Evolutionary conservation across 768 basidiomycete genomes (phyloP), one percentile per base, ranked within the genome.

Genomic region (Suillus bovinus): DNA sequence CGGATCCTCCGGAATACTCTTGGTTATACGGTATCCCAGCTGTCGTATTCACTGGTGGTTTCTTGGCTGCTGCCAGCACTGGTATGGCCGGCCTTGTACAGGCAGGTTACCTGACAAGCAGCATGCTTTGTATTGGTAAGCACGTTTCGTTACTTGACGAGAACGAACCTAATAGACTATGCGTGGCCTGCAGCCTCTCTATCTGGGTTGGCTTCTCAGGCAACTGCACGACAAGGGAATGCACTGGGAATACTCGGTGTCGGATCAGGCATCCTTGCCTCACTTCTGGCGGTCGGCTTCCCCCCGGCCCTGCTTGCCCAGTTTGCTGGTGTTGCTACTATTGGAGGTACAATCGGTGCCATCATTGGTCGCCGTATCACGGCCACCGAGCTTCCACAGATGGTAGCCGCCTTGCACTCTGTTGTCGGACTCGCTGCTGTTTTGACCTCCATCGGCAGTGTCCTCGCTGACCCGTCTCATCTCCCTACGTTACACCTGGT

Each of bases 401-500:
- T 86, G 80, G 87, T 87, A 33, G 83, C 76, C n/a, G 87, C 93
- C 59, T 77, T 95, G 61, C 93, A 95, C 71, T 92, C 90, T 38
- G 93, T 95, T 36, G 93, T 95, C 58, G 93, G 93, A 74, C 83
- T 95, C 33, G 93, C 93, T 3, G 93, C 93, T 0, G 93, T 95
- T 20, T 77, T 95, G 68, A 95, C 93, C 17, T 91, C 88, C 59
- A 89, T 94, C 44, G 93, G 79, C 14, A 93, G 90, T 69, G 93
- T 94, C 13, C 77, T 95, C 22, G 83, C 85, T 10, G 89, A 91
- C 64, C 77, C 83, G 27, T 78, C 82, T 5, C 92, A 94, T 71
- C 77, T 88, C 27, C 82, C 88, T 4, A 87, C 80, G 10, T 78
- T 95, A 46, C 93, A 95, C 72, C 80, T 90, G 56, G 85, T 92